Percentiles rank a stretch among this genome's conserved stretches.
Conservation (phyloP, 2,329 filamentous ascomycete genomes). For the Hypoxylon sp. region DNA sequence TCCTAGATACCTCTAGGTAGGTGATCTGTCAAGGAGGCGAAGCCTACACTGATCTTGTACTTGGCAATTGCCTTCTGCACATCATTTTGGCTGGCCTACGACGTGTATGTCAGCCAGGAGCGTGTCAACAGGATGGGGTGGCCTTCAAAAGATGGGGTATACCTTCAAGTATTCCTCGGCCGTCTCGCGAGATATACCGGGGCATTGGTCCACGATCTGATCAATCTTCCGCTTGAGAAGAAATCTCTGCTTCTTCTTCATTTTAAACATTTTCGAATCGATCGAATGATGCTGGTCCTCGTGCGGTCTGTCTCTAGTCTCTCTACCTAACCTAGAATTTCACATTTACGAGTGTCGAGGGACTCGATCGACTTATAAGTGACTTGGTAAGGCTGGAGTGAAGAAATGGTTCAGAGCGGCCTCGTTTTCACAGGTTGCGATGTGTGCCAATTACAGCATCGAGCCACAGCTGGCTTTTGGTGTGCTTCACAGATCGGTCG, state of each 20-base stretch:
- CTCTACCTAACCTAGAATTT: too few species aligned
- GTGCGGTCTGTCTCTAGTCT: background rate
- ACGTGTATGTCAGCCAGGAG: slow-evolving; percentile 1
- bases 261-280: slow-evolving; percentile 14
- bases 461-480: background rate
- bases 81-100: slow-evolving; percentile 8
- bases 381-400: background rate
- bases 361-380: background rate
- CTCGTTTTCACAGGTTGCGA: background rate
- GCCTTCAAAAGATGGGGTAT: background rate
- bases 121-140: background rate
- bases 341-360: background rate
- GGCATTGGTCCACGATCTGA: background rate
- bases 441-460: background rate
- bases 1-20: too few species aligned
- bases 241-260: slow-evolving; percentile 19
- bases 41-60: slow-evolving; percentile 20
- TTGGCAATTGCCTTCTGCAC: slow-evolving; percentile 9
- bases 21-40: background rate
- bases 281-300: background rate
- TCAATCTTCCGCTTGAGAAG: background rate
- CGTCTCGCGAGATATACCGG: background rate
- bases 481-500: background rate
- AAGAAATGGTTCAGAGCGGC: background rate
- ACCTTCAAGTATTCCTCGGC: slow-evolving; percentile 19